Percentiles rank a stretch among this genome's conserved stretches.
phyloP scores from a whole-genome alignment of 2,329 filamentous ascomycete genomes.

The Calonectria ilicicola region DNA sequence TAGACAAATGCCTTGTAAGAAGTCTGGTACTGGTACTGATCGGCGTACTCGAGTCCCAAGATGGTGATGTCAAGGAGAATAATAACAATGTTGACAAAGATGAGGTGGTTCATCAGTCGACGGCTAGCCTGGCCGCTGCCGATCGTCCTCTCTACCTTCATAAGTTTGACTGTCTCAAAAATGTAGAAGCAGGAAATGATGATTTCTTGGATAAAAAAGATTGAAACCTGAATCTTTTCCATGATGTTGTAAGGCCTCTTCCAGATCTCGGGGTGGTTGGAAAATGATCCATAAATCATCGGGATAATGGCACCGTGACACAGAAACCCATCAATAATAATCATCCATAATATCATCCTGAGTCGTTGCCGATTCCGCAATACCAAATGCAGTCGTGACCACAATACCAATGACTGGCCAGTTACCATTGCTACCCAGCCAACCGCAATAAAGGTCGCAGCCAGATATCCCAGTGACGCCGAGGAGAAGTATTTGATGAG shows the following conservation, averaged over 20 bases:
- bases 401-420: constrained; percentile 71
- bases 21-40: constrained; percentile 51
- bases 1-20: constrained; percentile 53
- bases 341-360: constrained; percentile 65
- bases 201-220: constrained; percentile 68
- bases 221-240: constrained; percentile 67
- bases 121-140: constrained; percentile 36
- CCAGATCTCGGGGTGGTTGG: constrained; percentile 35
- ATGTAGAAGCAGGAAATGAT: constrained; percentile 67
- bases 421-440: constrained; percentile 65
- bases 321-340: constrained; percentile 65
- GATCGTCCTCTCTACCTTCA: constrained; percentile 55
- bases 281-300: constrained; percentile 65
- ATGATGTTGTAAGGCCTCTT: constrained; percentile 55
- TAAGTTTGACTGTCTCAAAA: constrained; percentile 61
- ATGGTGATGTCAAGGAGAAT: constrained; percentile 59
- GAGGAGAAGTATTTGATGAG: constrained; percentile 52
- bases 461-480: constrained; percentile 34
- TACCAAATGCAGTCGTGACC: constrained; percentile 72
- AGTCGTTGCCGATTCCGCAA: constrained; percentile 62
- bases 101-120: constrained; percentile 52
- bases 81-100: constrained; percentile 59
- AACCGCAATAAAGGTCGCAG: constrained; percentile 33
- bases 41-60: constrained; percentile 51
- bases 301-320: constrained; percentile 66